These are phyloP conservation scores for Epipyxis sp. DNA, from an alignment of 108 stramenopile genomes.

Conservation along the genomic window DNA sequence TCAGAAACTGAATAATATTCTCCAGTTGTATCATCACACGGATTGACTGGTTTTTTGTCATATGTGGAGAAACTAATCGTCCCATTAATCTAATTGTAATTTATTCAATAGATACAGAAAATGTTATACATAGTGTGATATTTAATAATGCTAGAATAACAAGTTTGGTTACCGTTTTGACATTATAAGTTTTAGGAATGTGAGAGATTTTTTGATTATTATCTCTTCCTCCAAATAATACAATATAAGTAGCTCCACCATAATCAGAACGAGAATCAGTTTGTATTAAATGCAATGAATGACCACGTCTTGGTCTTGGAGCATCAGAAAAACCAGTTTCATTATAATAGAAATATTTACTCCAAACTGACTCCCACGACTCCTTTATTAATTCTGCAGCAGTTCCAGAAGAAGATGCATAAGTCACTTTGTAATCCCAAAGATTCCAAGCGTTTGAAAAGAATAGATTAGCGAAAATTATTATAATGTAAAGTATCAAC, in stretches of 20 bases:
- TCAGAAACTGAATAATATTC: constrained; percentile 36
- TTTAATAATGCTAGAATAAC: not conserved
- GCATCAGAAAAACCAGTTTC: not conserved
- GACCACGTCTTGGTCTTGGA: constrained; percentile 24
- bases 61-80: constrained; percentile 66
- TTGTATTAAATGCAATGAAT: constrained; percentile 8
- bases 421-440: not conserved
- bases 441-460: not conserved
- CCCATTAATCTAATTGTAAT: constrained; percentile 46
- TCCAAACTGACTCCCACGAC: not conserved
- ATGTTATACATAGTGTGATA: not conserved
- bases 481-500: too few relatives aligned
- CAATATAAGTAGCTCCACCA: constrained; percentile 37
- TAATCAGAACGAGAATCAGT: constrained; percentile 12
- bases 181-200: constrained; percentile 56
- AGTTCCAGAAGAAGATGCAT: not conserved
- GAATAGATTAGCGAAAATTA: too few relatives aligned
- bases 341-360: not conserved
- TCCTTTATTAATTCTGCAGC: not conserved
- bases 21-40: constrained; percentile 8
- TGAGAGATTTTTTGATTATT: constrained; percentile 57
- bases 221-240: constrained; percentile 66
- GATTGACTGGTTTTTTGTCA: constrained; percentile 59
- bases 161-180: constrained; percentile 38
- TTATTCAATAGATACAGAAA: not conserved